Conservation (phyloP, 192 early-diverging fungal species). For the Physocladia obscura region DNA sequence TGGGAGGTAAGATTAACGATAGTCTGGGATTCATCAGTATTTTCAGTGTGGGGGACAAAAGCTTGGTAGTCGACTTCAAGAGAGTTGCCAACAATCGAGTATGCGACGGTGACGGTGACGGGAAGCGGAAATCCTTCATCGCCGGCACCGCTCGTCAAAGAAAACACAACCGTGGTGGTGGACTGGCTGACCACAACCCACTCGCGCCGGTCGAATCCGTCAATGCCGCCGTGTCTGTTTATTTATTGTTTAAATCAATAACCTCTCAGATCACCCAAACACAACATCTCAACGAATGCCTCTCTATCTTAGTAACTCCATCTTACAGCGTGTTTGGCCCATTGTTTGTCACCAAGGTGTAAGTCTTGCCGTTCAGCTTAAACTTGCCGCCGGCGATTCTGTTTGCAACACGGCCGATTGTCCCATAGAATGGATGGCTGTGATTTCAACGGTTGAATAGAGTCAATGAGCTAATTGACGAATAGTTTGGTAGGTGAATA, state of each 20-base stretch:
- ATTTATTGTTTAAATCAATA: too few species aligned
- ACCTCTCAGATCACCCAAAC: too few species aligned
- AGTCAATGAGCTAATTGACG: slow-evolving; percentile 80
- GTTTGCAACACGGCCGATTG: not conserved
- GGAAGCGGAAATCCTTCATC: slow-evolving; percentile 82
- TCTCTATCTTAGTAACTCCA: too few species aligned
- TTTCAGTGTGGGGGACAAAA: slow-evolving; percentile 48
- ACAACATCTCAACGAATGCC: too few species aligned
- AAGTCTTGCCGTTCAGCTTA: slow-evolving; percentile 55
- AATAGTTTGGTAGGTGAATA: too few species aligned
- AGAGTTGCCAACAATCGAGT: slow-evolving; percentile 36
- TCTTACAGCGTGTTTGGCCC: slow-evolving; percentile 70
- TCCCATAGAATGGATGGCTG: not conserved
- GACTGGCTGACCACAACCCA: slow-evolving; percentile 53
- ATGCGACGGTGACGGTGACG: slow-evolving; percentile 58
- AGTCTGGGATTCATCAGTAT: slow-evolving; percentile 35
- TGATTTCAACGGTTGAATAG: slow-evolving; percentile 68
- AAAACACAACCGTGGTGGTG: slow-evolving; percentile 58
- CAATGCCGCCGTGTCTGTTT: slow-evolving; percentile 67
- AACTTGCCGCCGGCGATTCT: slow-evolving; percentile 43
- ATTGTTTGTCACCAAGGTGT: slow-evolving; percentile 65
- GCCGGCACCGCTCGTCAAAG: slow-evolving; percentile 61
- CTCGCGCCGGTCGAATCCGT: slow-evolving; percentile 70
- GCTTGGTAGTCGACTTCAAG: slow-evolving; percentile 49
- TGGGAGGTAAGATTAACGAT: slow-evolving; percentile 82